These are phyloP conservation scores for Penicillium sp. DNA, from an alignment of 2,329 filamentous ascomycete species.

Conservation along the genomic window DNA sequence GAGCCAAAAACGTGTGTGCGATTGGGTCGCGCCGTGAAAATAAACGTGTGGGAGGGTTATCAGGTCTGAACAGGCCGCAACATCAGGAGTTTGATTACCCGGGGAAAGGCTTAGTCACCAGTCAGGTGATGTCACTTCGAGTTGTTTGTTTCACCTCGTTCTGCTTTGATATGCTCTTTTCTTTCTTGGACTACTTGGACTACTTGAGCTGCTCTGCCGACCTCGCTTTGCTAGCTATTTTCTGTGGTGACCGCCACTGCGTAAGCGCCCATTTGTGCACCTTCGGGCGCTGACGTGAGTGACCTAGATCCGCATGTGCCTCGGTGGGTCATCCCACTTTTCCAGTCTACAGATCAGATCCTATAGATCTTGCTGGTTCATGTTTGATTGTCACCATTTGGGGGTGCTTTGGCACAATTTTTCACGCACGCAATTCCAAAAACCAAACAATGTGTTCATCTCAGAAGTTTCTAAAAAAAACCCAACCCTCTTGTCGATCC, in stretches of 20 bases:
- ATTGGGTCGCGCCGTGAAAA: conserved; percentile 11
- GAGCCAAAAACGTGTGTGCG: conserved; percentile 2
- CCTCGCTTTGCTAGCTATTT: not conserved
- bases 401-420: not conserved
- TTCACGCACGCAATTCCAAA: not conserved
- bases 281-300: not conserved
- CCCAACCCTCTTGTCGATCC: not conserved
- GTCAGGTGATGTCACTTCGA: conserved; percentile 38
- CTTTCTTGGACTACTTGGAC: not conserved
- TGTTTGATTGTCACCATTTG: not conserved
- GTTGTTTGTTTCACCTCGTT: not conserved
- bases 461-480: not conserved
- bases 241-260: too few species aligned
- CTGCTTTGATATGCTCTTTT: not conserved
- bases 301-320: not conserved
- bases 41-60: conserved; percentile 14
- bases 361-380: not conserved
- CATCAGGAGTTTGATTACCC: conserved; percentile 24
- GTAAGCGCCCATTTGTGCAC: not conserved
- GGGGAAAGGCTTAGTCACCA: conserved; percentile 19
- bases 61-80: conserved; percentile 16
- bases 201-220: too few species aligned
- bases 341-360: not conserved
- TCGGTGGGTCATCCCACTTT: not conserved
- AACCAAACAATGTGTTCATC: too few species aligned